phyloP scores from a whole-genome alignment of 495 filamentous ascomycete species.

The Apiosordaria backusii region DNA sequence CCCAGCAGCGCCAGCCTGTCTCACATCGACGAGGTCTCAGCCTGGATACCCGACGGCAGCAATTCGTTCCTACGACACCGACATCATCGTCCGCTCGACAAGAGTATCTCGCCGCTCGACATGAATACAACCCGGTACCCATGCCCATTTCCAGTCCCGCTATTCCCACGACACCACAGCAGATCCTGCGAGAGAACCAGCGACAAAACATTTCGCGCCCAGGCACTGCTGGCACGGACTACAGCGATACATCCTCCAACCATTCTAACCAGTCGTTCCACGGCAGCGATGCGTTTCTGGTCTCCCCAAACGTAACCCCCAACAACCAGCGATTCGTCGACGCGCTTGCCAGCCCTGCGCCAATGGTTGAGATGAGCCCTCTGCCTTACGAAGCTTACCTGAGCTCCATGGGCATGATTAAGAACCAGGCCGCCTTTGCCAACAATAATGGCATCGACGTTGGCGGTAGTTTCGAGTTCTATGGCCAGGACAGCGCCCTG shows the following conservation, averaged over 20 bases:
- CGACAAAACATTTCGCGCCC: conserved; percentile 67
- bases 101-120: conserved; percentile 32
- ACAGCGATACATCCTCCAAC: conserved; percentile 19
- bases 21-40: conserved; percentile 76
- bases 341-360: conserved; percentile 27
- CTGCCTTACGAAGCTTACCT: conserved; percentile 42
- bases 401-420: conserved; percentile 43
- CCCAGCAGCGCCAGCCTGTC: conserved; percentile 39
- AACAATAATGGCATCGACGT: conserved; percentile 25
- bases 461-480: conserved; percentile 40
- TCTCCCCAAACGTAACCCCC: conserved; percentile 48
- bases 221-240: conserved; percentile 42
- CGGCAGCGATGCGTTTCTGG: conserved; percentile 38
- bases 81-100: conserved; percentile 28
- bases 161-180: conserved; percentile 54
- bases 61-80: conserved; percentile 38
- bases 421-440: conserved; percentile 39
- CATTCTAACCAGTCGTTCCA: conserved; percentile 13
- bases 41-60: conserved; percentile 64
- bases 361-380: conserved; percentile 29
- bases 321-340: conserved; percentile 44
- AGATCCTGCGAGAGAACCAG: conserved; percentile 69
- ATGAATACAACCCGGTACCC: conserved; percentile 55
- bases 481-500: conserved; percentile 34
- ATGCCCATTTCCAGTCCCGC: conserved; percentile 58